Evolutionary conservation across 208 protist species (phyloP), one percentile per base, ranked within the genome.

Genomic region (Lotmaria passim): DNA sequence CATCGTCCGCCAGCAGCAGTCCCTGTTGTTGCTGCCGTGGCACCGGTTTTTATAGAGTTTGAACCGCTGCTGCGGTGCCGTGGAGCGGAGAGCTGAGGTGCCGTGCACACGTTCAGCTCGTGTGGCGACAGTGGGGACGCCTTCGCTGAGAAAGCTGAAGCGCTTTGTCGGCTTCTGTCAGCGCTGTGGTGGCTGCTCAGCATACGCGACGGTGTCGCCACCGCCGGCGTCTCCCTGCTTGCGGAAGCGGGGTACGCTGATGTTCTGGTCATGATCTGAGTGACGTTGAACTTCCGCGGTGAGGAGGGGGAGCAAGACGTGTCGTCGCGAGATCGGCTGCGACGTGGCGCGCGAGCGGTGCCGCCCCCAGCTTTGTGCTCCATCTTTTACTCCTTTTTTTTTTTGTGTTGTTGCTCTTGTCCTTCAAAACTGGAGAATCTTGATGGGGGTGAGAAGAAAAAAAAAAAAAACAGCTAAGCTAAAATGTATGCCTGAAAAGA

Each of bases 181-280:
- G 10, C 17, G n/a, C 5, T 43, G 34, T 28, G 23, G 38, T 39
- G 7, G 12, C 46, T 36, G 31, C 51, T 34, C 14, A 43, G 24
- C 19, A 23, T 33, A 15, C 41, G 51, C n/a, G 31, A 52, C 6
- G 60, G 51, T 11, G 52, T 63, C 60, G n/a, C n/a, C n/a, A 57
- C 50, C 5, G 15, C 30, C 0, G 58, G 57, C 1, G 21, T 51
- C 12, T 34, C 21, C 19, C 51, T 21, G 34, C 59, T 59, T 5
- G 36, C 50, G 15, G 51, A 67, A 19, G 44, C 51, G 36, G 50
- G 46, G 59, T 74, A 67, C 12, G 0, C 24, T 7, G n/a, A 10
- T 10, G 47, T 46, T 24, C 33, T 39, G 15, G n/a, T 51, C 59
- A 64, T 53, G 3, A 51, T 44, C 31, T 64, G 59, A 1, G 41